Evolutionary conservation across 345 rosid species (phyloP), one percentile per base, ranked within the genome.

Genomic region (Eucalyptus sp.): DNA sequence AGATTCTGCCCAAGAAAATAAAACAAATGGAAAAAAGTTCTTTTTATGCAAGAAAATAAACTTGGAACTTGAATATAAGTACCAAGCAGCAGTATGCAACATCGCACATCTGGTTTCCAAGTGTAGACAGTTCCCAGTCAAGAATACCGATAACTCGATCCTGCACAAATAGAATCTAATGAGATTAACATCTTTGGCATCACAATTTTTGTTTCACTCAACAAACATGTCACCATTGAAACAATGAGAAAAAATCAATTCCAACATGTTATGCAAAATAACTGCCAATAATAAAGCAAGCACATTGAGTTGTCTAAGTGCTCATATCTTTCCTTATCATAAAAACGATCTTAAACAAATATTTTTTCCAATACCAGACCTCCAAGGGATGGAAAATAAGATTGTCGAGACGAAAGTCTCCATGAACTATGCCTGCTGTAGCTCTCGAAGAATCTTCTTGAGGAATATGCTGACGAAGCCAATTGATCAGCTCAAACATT

Each of bases 21-120:
- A 43, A 64, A 48, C 17, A 33, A 46, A 86, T 52, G 85, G 46
- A 27, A 15, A 24, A 89, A 27, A 31, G 88, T 37, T 54, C 60
- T 31, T 87, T 56, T 13, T 37, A 89, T 37, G 58, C 48, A 87
- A 90, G 91, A 88, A 22, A 83, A 13, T 22, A 37, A 88, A 89
- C 54, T 79, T 56, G n/a, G 86, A 80, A 79, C 88, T 37, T 86
- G 89, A 87, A 91, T 43, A 37, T 71, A 84, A 90, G 86, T 96
- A 97, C 99, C 99, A 97, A 13, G 90, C 97, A 96, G 91, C 90
- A 92, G 93, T 93, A 94, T 56, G 99, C 98, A 54, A 97, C 97
- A 93, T 97, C 99, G 66, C 95, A 94, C 99, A 97, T 96, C 94
- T 96, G 98, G 92, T 96, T 97, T 88, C 99, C 99, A 91, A 97